A percentile compares a stretch with the other conserved stretches of the same genome.
Conservation (phyloP, 768 basidiomycete species). For the Lactifluus hygrophoroides region DNA sequence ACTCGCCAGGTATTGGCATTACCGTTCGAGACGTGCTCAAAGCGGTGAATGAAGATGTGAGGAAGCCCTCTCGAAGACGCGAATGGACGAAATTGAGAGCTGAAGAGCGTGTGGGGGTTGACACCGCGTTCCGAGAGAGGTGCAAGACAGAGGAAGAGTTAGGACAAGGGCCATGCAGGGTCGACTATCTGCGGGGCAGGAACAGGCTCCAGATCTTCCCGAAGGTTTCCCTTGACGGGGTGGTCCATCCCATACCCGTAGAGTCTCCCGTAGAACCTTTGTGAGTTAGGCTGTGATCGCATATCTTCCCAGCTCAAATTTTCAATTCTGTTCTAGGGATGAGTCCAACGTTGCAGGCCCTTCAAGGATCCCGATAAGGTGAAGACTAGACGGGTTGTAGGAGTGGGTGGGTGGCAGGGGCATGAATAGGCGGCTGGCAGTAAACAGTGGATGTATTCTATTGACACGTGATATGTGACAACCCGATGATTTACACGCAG, state of each 20-base stretch:
- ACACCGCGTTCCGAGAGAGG: neutral
- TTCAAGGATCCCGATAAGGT: constrained; percentile 7
- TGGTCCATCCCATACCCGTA: neutral
- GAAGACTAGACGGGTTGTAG: too few species aligned
- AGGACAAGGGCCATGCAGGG: neutral
- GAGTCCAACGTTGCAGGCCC: constrained; percentile 7
- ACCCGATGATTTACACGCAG: too few species aligned
- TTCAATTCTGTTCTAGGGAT: neutral
- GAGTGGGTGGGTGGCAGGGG: too few species aligned
- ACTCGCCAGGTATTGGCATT: neutral
- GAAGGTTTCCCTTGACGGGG: neutral
- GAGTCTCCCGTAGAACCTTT: neutral
- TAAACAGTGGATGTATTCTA: too few species aligned
- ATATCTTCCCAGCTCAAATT: too few species aligned
- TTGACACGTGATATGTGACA: too few species aligned
- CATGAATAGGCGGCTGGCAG: too few species aligned
- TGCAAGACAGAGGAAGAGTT: neutral
- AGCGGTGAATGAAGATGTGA: neutral
- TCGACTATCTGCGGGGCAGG: neutral
- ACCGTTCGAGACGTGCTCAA: neutral
- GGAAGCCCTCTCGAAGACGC: neutral
- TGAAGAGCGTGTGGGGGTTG: neutral
- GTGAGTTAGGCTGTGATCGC: neutral
- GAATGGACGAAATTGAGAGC: neutral
- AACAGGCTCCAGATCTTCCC: constrained; percentile 1